These are phyloP conservation scores for Tribonema minus DNA, from an alignment of 108 stramenopile genomes.

Conservation along the genomic window DNA sequence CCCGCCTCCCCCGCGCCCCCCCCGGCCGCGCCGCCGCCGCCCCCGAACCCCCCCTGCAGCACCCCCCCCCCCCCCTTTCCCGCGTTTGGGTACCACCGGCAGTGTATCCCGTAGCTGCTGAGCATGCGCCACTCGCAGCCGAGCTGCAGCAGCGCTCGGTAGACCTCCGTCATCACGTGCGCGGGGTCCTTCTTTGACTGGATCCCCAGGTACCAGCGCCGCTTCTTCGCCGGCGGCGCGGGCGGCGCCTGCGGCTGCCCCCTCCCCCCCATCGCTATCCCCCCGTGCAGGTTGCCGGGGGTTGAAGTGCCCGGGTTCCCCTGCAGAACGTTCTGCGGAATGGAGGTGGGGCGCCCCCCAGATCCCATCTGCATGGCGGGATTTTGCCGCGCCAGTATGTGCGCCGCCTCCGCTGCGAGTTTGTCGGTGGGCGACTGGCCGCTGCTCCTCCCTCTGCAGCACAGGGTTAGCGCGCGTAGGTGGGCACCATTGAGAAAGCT, in stretches of 20 bases:
- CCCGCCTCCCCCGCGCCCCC: neutral
- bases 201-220: constrained; percentile 96
- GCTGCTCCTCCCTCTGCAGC: too few species aligned
- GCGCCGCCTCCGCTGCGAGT: too few species aligned
- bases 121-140: constrained; percentile 86
- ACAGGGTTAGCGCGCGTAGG: too few species aligned
- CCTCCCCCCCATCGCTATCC: neutral
- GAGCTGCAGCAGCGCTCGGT: constrained; percentile 88
- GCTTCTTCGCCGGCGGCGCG: constrained; percentile 49
- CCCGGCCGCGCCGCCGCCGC: neutral
- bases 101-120: constrained; percentile 86
- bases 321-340: too few species aligned
- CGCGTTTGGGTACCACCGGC: constrained; percentile 85
- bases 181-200: constrained; percentile 99
- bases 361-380: too few species aligned
- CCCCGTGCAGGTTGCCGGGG: neutral
- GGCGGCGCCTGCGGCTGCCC: constrained; percentile 16
- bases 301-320: too few species aligned
- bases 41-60: neutral
- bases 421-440: too few species aligned
- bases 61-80: constrained; percentile 1
- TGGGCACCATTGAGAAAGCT: too few species aligned
- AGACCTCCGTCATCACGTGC: constrained; percentile 98
- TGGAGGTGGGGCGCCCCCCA: too few species aligned
- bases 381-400: too few species aligned